Evolutionary conservation across 192 early-diverging fungal genomes (phyloP).

Genomic region (Geranomyces michiganensis): DNA sequence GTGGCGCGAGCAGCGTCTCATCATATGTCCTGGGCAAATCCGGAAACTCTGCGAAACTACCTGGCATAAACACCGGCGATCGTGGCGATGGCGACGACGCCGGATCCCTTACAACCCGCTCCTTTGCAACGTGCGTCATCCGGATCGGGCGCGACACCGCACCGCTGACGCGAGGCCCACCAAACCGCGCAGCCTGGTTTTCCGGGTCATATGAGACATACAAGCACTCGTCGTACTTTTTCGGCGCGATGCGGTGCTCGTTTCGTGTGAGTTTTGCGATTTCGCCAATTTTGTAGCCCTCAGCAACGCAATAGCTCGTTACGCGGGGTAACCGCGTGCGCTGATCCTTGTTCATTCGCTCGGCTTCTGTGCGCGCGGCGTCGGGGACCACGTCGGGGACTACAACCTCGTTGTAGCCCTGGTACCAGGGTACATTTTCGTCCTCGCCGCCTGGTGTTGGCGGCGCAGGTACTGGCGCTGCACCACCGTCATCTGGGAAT

Average conservation of each 20-base stretch:
- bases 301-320: conserved; percentile 50
- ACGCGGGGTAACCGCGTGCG: conserved; percentile 48
- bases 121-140: conserved; percentile 17
- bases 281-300: conserved; percentile 42
- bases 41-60: conserved; percentile 34
- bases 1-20: neutral
- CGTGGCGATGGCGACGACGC: conserved; percentile 6
- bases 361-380: conserved; percentile 41
- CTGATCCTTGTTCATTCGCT: conserved; percentile 71
- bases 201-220: conserved; percentile 48
- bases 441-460: conserved; percentile 23
- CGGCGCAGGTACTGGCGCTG: conserved; percentile 9
- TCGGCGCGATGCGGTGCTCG: conserved; percentile 36
- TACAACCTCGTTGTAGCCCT: conserved; percentile 25
- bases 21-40: conserved; percentile 11
- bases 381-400: conserved; percentile 22
- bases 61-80: conserved; percentile 24
- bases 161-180: neutral
- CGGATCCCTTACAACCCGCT: neutral
- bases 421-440: conserved; percentile 26
- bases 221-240: conserved; percentile 56
- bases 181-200: neutral
- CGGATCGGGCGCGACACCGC: neutral
- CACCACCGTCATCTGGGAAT: conserved; percentile 76
- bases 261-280: conserved; percentile 33